These are phyloP conservation scores for Ogataea angusta DNA, from an alignment of 805 yeast species.

Conservation along the genomic window DNA sequence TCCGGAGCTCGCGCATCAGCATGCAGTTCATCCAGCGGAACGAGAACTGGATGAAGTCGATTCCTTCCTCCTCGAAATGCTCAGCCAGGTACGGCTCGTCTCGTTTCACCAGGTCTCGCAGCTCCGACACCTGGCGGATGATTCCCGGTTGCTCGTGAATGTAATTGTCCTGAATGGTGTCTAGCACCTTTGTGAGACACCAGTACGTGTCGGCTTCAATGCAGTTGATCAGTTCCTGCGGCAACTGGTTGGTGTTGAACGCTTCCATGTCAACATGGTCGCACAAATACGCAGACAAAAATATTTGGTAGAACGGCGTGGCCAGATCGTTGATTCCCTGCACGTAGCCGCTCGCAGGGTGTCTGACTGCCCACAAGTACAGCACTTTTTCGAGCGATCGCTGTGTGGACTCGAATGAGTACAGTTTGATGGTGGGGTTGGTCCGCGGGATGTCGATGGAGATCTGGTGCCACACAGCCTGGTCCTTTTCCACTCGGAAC, in stretches of 20 bases:
- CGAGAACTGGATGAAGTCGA: slow-evolving; percentile 94
- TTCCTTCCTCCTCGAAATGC: slow-evolving; percentile 76
- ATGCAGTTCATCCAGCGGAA: slow-evolving; percentile 99
- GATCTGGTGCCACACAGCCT: slow-evolving; percentile 90
- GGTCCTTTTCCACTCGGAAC: slow-evolving; percentile 58
- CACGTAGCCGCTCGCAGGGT: slow-evolving; percentile 96
- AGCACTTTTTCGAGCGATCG: slow-evolving; percentile 74
- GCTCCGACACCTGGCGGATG: slow-evolving; percentile 79
- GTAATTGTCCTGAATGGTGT: slow-evolving; percentile 94
- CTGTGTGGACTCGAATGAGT: slow-evolving; percentile 68
- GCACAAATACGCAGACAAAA: slow-evolving; percentile 61
- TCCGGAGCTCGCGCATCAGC: slow-evolving; percentile 86
- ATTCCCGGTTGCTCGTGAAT: slow-evolving; percentile 99
- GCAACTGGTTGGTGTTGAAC: slow-evolving; percentile 60
- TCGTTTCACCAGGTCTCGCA: slow-evolving; percentile 71
- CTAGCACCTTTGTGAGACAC: slow-evolving; percentile 89
- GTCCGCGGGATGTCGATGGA: slow-evolving; percentile 94
- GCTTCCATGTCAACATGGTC: slow-evolving; percentile 47
- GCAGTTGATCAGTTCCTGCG: slow-evolving; percentile 56
- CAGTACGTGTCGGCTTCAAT: slow-evolving; percentile 96
- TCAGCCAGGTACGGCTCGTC: slow-evolving; percentile 71
- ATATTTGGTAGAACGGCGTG: slow-evolving; percentile 90
- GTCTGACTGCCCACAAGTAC: slow-evolving; percentile 93
- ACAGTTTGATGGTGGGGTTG: slow-evolving; percentile 76
- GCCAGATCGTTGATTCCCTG: slow-evolving; percentile 95